phyloP scores from a whole-genome alignment of 805 yeast genomes.

The Saccharomycopsis fermentans region DNA sequence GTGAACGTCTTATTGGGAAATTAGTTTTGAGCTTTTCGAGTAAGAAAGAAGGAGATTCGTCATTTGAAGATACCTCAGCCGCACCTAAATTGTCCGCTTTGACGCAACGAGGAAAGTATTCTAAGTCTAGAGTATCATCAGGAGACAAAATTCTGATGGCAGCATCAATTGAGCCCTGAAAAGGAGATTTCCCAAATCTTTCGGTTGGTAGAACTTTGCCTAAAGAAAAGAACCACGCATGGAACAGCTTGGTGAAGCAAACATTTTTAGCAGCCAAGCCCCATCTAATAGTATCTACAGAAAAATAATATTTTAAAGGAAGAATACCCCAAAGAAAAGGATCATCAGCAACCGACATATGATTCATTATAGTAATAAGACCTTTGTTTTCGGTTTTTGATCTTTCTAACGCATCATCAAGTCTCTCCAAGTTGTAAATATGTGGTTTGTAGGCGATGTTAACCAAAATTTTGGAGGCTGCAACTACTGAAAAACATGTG shows the following conservation, averaged over 20 bases:
- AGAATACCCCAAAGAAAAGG: conserved; percentile 83
- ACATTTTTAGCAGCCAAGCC: conserved; percentile 89
- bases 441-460: conserved; percentile 54
- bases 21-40: background rate
- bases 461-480: conserved; percentile 51
- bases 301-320: conserved; percentile 57
- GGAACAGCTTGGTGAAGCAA: conserved; percentile 53
- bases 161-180: conserved; percentile 84
- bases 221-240: conserved; percentile 59
- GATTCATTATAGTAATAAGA: conserved; percentile 81
- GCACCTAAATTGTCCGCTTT: background rate
- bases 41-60: background rate
- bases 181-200: conserved; percentile 88
- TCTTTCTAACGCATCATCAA: conserved; percentile 53
- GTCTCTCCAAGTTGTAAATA: conserved; percentile 49
- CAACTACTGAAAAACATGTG: conserved; percentile 58
- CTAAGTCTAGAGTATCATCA: conserved; percentile 46
- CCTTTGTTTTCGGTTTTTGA: conserved; percentile 64
- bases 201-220: conserved; percentile 85
- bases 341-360: conserved; percentile 85
- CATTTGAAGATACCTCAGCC: background rate
- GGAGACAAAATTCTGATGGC: conserved; percentile 71
- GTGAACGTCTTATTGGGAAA: conserved; percentile 46
- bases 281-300: conserved; percentile 73
- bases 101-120: conserved; percentile 27